These are phyloP conservation scores for Rhodotorula mucilaginosa DNA, from an alignment of 1,284 basidiomycete genomes.

Conservation along the genomic window DNA sequence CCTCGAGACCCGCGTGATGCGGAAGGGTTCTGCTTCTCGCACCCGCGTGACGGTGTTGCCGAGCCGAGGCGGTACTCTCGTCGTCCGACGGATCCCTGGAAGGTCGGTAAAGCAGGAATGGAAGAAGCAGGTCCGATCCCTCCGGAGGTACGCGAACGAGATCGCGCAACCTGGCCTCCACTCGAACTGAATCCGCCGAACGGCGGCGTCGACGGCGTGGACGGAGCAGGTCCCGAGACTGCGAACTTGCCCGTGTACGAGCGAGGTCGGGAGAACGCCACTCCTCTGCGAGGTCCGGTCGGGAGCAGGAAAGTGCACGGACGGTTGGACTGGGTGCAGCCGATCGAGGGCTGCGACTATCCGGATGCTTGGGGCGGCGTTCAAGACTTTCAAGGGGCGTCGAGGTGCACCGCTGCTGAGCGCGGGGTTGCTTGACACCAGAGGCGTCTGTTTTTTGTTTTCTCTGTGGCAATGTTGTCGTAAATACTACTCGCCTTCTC, in stretches of 20 bases:
- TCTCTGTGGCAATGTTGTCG: too few species aligned
- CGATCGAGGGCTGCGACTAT: neutral
- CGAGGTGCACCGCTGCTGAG: neutral
- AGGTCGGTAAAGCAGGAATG: conserved; percentile 5
- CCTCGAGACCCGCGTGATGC: conserved; percentile 73
- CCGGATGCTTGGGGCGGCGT: neutral
- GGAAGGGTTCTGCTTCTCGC: conserved; percentile 52
- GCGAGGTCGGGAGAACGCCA: neutral
- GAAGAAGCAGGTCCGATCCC: neutral
- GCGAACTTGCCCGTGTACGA: neutral
- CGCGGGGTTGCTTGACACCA: neutral
- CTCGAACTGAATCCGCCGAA: neutral
- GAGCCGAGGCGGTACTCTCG: neutral
- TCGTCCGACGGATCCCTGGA: conserved; percentile 1
- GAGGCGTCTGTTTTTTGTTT: too few species aligned
- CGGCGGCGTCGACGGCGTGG: neutral
- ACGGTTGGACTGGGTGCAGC: neutral
- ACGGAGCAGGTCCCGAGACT: neutral
- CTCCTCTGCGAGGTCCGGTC: neutral
- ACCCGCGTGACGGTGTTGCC: neutral
- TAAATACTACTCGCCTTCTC: too few species aligned
- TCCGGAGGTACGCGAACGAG: neutral
- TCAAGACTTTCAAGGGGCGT: neutral
- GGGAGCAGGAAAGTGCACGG: neutral
- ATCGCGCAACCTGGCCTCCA: neutral